A percentile compares a stretch with the other conserved stretches of the same genome.
Evolutionary conservation across 371 early-diverging fungal species (phyloP).

Genomic region (Mucor sp.): DNA sequence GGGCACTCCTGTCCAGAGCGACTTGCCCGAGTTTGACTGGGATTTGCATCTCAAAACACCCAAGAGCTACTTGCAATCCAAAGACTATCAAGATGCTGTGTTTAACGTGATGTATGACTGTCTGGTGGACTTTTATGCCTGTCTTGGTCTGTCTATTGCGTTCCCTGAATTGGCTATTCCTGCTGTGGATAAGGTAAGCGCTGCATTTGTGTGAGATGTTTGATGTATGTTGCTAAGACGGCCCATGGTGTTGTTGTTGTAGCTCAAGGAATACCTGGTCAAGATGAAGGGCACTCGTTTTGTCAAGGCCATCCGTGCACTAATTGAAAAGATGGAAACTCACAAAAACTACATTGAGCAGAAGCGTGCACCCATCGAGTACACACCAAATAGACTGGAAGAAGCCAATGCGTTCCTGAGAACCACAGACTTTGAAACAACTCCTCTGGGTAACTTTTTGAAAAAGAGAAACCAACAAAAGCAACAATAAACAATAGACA

Average conservation of each 20-base stretch:
- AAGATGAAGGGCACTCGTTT: constrained; percentile 64
- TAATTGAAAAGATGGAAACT: constrained; percentile 85
- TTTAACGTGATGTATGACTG: constrained; percentile 69
- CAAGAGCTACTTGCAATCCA: constrained; percentile 78
- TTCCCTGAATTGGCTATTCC: constrained; percentile 91
- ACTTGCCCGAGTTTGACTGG: constrained; percentile 74
- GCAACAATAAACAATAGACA: not conserved
- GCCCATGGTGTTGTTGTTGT: not conserved
- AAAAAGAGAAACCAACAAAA: constrained; percentile 34
- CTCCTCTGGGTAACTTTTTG: constrained; percentile 67
- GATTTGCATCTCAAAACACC: constrained; percentile 75
- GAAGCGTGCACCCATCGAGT: constrained; percentile 74
- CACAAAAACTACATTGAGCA: constrained; percentile 77
- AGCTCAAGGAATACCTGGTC: constrained; percentile 60
- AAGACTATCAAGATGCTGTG: constrained; percentile 75
- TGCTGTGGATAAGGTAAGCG: constrained; percentile 68
- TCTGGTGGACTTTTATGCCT: constrained; percentile 79
- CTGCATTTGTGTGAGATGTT: no score
- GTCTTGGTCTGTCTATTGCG: constrained; percentile 80
- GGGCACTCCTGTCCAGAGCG: constrained; percentile 55
- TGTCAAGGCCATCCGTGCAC: constrained; percentile 72
- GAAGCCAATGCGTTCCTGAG: constrained; percentile 63
- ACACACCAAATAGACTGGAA: constrained; percentile 71
- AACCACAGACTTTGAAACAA: constrained; percentile 50
- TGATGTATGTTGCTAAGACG: not conserved